Evolutionary conservation across 2,329 filamentous ascomycete genomes (phyloP), one percentile per base, ranked within the genome.

Genomic region (Trichoderma citrinoviride): DNA sequence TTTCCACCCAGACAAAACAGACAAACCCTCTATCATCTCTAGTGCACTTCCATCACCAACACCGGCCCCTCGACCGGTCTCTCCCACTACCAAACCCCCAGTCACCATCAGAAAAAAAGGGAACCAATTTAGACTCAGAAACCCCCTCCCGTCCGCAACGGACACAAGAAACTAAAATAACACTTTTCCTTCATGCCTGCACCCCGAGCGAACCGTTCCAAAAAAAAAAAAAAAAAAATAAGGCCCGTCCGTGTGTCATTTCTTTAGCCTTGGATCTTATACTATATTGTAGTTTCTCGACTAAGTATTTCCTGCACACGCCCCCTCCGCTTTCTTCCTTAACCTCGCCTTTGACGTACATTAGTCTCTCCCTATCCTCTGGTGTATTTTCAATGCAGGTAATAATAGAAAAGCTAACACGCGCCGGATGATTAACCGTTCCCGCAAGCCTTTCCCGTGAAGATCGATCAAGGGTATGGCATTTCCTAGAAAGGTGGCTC

Each of bases 301-400:
- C 33, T 37, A 37, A 37, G 4, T 23, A 23, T 52, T 44, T 21
- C 25, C 58, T 62, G 58, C 58, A 62, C 58, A 62, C 58, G 58
- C 58, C 58, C 58, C 52, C 19, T 62, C 17, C 6, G 19, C 15
- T 25, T 52, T 52, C 2, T 17, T 19, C 14, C 2, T 25, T 4
- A 4, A 37, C 33, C 7, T 37, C 27, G 33, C 33, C 33, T 12
- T 37, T 37, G 33, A 43, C 40, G 15, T 43, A 43, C 40, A 43
- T 43, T 43, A 43, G 40, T 43, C 5, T n/a, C 40, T 43, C 5
- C 14, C 21, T 49, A 10, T 10, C 7, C 8, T 14, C 14, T 37
- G 33, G 33, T 12, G 33, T 37, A 12, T 37, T 5, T 14, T 3
- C 14, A 5, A 37, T 37, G 33, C 33, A 37, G 10, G 33, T 12